phyloP scores from a whole-genome alignment of 768 basidiomycete species.

The Cubamyces lactineus region DNA sequence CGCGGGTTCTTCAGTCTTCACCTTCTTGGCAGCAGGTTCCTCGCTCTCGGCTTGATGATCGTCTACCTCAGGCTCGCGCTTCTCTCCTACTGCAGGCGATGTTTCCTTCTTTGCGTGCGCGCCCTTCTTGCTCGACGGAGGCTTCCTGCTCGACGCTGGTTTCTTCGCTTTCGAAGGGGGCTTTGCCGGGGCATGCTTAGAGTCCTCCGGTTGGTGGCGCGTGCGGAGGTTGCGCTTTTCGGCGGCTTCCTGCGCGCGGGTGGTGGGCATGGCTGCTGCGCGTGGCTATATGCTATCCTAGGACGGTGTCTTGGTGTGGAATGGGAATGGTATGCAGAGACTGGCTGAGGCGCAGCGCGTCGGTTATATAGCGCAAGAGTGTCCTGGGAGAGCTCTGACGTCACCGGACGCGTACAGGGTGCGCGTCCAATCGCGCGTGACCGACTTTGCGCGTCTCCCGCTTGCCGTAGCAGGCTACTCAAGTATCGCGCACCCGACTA shows the following conservation, averaged over 20 bases:
- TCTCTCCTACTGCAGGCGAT: slow-evolving; percentile 21
- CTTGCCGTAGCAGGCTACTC: not conserved
- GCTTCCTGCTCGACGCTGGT: slow-evolving; percentile 4
- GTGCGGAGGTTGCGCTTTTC: slow-evolving; percentile 15
- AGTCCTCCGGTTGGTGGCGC: slow-evolving; percentile 10
- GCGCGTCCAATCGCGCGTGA: slow-evolving; percentile 8
- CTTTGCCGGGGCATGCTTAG: slow-evolving; percentile 11
- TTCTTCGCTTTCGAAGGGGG: slow-evolving; percentile 18
- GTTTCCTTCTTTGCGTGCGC: not conserved
- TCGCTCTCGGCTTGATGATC: slow-evolving; percentile 15
- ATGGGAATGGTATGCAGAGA: not conserved
- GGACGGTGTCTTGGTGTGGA: not conserved
- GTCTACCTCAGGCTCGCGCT: slow-evolving; percentile 26
- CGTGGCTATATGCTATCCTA: not conserved
- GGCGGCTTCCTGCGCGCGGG: slow-evolving; percentile 27
- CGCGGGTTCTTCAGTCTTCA: slow-evolving; percentile 25
- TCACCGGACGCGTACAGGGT: slow-evolving; percentile 13
- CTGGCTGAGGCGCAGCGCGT: not conserved
- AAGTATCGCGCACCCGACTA: not conserved
- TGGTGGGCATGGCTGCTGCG: slow-evolving; percentile 26
- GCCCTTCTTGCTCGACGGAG: slow-evolving; percentile 5
- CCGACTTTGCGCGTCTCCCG: slow-evolving; percentile 2
- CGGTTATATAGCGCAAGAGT: slow-evolving; percentile 14
- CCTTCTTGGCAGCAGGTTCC: slow-evolving; percentile 30
- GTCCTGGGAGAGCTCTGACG: slow-evolving; percentile 13